Evolutionary conservation across 306 rosid genomes (phyloP).

Genomic region (Gynostemma pentaphyllum): DNA sequence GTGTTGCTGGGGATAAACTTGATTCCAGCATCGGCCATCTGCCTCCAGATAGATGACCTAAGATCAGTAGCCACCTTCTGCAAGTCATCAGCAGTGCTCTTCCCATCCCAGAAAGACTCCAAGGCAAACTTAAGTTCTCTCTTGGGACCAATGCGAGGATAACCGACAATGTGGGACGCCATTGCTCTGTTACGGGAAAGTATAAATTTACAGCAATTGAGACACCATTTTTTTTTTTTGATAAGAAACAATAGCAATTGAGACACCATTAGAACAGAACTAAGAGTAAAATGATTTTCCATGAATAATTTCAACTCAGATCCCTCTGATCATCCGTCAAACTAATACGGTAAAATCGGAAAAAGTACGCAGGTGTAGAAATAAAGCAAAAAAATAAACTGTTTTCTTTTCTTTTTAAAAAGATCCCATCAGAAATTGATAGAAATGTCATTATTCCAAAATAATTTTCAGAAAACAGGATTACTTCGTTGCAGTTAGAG

Average conservation of each 20-base stretch:
- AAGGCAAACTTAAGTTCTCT: conserved; percentile 66
- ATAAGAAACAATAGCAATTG: not conserved
- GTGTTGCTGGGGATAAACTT: conserved; percentile 75
- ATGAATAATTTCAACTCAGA: not conserved
- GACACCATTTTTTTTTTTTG: too few species aligned
- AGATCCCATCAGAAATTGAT: not conserved
- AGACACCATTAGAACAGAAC: not conserved
- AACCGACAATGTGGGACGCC: conserved; percentile 83
- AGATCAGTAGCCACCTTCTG: conserved; percentile 48
- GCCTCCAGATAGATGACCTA: conserved; percentile 69
- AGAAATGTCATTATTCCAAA: not conserved
- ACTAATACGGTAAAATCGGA: not conserved
- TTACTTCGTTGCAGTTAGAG: not conserved
- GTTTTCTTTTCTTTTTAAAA: not conserved
- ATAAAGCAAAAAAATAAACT: not conserved
- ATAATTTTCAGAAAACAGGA: not conserved
- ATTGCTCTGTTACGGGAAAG: conserved; percentile 46
- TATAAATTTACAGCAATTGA: too few species aligned
- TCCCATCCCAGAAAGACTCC: conserved; percentile 88
- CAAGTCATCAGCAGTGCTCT: conserved; percentile 56
- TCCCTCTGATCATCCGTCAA: not conserved
- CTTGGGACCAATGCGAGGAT: conserved; percentile 88
- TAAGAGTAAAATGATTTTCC: not conserved
- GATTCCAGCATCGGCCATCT: conserved; percentile 62
- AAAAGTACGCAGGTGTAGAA: not conserved